Percentiles rank a stretch among this genome's conserved stretches.
These are phyloP conservation scores for Pythium oligandrum DNA, from an alignment of 352 stramenopile species.

Conservation along the genomic window DNA sequence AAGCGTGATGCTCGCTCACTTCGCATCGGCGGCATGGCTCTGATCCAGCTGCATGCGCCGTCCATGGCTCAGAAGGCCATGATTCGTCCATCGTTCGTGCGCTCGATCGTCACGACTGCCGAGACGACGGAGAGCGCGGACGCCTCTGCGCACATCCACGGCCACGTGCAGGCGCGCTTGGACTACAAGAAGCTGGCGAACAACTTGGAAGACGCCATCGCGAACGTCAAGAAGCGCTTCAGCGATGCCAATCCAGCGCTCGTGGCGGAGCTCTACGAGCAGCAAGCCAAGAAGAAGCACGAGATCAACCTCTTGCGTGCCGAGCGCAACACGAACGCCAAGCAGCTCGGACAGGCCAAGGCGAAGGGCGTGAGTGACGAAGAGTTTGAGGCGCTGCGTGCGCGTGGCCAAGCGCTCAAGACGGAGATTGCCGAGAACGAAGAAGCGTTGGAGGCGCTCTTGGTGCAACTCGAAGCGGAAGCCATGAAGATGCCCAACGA, in stretches of 20 bases:
- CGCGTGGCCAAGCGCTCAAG: constrained; percentile 52
- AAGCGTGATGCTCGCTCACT: too few relatives aligned
- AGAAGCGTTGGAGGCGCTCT: constrained; percentile 34
- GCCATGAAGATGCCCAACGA: constrained; percentile 76
- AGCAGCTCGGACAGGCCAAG: constrained; percentile 50
- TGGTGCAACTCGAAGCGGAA: constrained; percentile 50
- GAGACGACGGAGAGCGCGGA: constrained; percentile 17
- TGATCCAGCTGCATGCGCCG: too few relatives aligned
- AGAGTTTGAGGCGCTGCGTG: constrained; percentile 34
- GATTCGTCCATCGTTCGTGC: neutral
- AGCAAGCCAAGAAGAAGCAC: constrained; percentile 47
- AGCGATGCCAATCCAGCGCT: constrained; percentile 59
- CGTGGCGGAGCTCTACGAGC: constrained; percentile 63
- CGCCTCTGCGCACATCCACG: constrained; percentile 33
- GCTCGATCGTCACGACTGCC: constrained; percentile 25
- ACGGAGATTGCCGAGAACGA: constrained; percentile 40
- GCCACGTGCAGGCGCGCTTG: constrained; percentile 61
- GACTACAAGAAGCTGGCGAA: constrained; percentile 71
- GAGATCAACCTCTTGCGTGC: constrained; percentile 51
- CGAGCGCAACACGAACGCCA: constrained; percentile 63
- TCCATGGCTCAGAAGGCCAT: too few relatives aligned
- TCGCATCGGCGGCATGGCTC: too few relatives aligned
- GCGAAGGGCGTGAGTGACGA: constrained; percentile 23
- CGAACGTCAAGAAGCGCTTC: constrained; percentile 61
- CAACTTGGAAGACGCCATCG: constrained; percentile 46